phyloP scores from a whole-genome alignment of 306 rosid genomes.

The Cucumis cinereus region DNA sequence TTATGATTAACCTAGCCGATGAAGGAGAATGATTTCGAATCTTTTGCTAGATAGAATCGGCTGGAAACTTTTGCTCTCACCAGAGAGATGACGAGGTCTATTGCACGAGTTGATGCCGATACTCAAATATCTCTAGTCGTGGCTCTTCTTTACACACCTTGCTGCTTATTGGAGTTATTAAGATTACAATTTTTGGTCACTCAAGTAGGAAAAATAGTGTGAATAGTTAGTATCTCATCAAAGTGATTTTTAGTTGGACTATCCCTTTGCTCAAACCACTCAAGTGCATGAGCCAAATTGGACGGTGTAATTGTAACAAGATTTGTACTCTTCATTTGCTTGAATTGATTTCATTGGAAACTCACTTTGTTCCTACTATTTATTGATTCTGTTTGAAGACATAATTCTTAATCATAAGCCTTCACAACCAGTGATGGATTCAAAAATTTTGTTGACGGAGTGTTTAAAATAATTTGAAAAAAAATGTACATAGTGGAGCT shows the following conservation, averaged over 20 bases:
- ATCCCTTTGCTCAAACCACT: not conserved
- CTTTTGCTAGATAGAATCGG: slow-evolving; percentile 11
- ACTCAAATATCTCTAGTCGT: slow-evolving; percentile 11
- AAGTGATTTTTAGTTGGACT: not conserved
- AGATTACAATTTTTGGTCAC: slow-evolving; percentile 5
- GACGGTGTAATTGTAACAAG: not conserved
- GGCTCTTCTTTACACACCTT: not conserved
- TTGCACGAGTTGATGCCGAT: slow-evolving; percentile 38
- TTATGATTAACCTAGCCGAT: slow-evolving; percentile 47
- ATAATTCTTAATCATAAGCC: not conserved
- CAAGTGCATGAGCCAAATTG: not conserved
- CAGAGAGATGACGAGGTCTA: slow-evolving; percentile 22
- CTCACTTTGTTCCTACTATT: not conserved
- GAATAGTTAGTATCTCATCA: not conserved
- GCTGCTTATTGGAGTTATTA: not conserved
- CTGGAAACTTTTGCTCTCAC: slow-evolving; percentile 52
- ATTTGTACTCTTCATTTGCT: not conserved
- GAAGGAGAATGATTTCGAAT: not conserved
- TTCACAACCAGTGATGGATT: no score
- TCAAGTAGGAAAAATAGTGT: not conserved
- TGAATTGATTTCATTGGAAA: not conserved
- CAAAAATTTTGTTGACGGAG: no score
- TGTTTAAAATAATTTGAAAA: no score
- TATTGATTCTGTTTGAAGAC: not conserved
- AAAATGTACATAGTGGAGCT: no score